Conservation (phyloP, 305 asterid genomes). For the Petunia hybrid region DNA sequence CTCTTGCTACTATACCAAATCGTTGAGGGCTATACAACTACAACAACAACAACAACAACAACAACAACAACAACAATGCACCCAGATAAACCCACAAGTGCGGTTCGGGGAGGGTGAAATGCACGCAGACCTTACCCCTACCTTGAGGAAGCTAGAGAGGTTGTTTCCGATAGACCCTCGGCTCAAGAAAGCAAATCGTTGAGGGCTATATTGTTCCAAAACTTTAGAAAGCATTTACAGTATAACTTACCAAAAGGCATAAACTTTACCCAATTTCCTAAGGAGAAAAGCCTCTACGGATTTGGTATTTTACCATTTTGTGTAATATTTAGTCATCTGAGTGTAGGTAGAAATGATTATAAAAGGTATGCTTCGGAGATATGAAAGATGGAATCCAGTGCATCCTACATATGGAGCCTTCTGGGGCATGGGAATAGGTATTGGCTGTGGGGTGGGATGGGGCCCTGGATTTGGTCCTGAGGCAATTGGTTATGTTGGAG, state of each 20-base stretch:
- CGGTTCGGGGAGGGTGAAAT: too few relatives aligned
- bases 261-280: background rate
- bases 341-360: constrained; percentile 76
- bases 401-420: constrained; percentile 88
- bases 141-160: too few relatives aligned
- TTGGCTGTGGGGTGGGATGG: constrained; percentile 98
- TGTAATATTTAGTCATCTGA: background rate
- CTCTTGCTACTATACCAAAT: too few relatives aligned
- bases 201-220: too few relatives aligned
- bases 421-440: constrained; percentile 91
- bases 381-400: constrained; percentile 90
- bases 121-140: too few relatives aligned
- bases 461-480: constrained; percentile 98
- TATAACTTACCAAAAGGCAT: background rate
- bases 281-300: background rate
- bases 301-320: background rate
- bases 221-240: background rate
- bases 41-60: too few relatives aligned
- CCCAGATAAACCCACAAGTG: too few relatives aligned
- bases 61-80: too few relatives aligned
- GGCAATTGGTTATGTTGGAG: constrained; percentile 86
- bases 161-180: too few relatives aligned
- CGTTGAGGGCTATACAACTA: too few relatives aligned
- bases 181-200: too few relatives aligned
- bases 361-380: constrained; percentile 73